Evolutionary conservation across 164 flowering plant species (phyloP), one percentile per base, ranked within the genome.

Genomic region (Tetracentron sinense): DNA sequence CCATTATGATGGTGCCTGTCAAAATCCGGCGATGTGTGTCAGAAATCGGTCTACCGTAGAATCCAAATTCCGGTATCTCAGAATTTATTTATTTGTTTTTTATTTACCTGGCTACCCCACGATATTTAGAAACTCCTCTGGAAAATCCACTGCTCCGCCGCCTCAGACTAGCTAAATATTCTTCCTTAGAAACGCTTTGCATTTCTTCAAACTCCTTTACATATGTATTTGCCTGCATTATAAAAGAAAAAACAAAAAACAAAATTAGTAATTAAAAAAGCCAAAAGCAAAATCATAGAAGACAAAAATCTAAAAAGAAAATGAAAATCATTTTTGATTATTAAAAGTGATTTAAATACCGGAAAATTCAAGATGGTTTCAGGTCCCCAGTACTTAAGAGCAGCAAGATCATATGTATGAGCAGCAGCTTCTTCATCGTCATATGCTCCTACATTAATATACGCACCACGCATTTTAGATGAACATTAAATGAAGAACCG

Each of bases 331-430:
- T n/a, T n/a, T n/a, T n/a, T n/a, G n/a, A n/a, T n/a, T n/a, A n/a
- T 0, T 27, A 10, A 23, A 56, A 7, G 15, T 7, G 19, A 28
- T 17, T 21, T 15, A 14, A 56, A 29, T 51, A 94, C 98, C 77
- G 97, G 82, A 67, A 89, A 94, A 81, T 94, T 94, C 69, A 94
- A 74, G 67, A 67, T 78, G 16, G 96, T 79, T 0, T 71, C 72
- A 12, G 88, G 79, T 0, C 98, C 97, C 98, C 98, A 94, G 60
- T 85, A 91, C 72, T 94, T 94, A 16, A 94, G 85, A 4, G 98
- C 97, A 49, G 98, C 98, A 25, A 89, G 86, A 72, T 91, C 98
- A 54, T 91, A 94, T 29, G 97, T 86, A 21, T 74, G 91, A 64
- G 97, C 98, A 7, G 98, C 98, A 35, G 87, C 90, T 51, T 86